Evolutionary conservation across 805 yeast genomes (phyloP), one percentile per base, ranked within the genome.

Genomic region (Candida ovalis): DNA sequence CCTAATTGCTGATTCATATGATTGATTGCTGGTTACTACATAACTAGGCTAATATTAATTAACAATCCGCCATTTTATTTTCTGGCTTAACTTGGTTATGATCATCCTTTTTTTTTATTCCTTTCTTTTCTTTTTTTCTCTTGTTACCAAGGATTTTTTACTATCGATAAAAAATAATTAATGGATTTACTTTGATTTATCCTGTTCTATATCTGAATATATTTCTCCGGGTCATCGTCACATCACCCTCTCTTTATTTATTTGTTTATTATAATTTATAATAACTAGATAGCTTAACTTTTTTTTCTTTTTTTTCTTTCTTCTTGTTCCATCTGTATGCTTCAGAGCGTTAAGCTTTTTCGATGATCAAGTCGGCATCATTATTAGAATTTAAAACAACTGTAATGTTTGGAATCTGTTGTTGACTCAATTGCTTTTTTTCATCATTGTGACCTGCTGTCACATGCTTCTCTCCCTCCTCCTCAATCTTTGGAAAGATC

Each of bases 301-400:
- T 27, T 8, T 27, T 8, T 27, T 8, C 8, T 8, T 27, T 27
- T 27, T 30, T 30, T 30, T 30, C 15, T 30, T 30, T 30, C 35
- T 30, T 30, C n/a, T 30, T 30, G 17, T 5, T 30, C 15, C 35
- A 27, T 27, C 30, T 27, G 12, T 12, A 27, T 12, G 8, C 12
- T 27, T 27, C 30, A 27, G 8, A 27, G 7, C 23, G 36, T 51
- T 42, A 62, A 17, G 50, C 57, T 48, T 57, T 51, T 57, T 66
- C 69, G 49, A 65, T 62, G 37, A 63, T 62, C 6, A 65, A 50
- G 49, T 65, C 70, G 5, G 67, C 60, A 44, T 63, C 70, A 32
- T 59, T 55, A 43, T 56, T 59, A 32, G 62, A 53, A 37, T 61
- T 61, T 54, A 64, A 54, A 42, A 58, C 64, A 43, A 64, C 46